phyloP scores from a whole-genome alignment of 163 green algal genomes.

The Scenedesmus sp. region DNA sequence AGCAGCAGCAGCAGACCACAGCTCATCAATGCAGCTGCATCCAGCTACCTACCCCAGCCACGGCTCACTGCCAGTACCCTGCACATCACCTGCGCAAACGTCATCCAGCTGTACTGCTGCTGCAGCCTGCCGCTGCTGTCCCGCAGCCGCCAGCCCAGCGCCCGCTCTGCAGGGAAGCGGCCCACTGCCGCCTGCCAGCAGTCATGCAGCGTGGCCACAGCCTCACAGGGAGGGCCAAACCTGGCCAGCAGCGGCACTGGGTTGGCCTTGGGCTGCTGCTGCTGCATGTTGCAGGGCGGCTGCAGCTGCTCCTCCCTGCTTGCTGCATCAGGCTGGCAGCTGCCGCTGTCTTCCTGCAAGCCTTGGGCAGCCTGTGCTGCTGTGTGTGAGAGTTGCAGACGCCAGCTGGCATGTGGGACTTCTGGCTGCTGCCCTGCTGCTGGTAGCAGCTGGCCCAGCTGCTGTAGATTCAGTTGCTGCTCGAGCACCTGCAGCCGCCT shows the following conservation, averaged over 20 bases:
- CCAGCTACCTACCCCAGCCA: not conserved
- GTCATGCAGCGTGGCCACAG: conserved; percentile 88
- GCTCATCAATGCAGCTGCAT: not conserved
- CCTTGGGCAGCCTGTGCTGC: not conserved
- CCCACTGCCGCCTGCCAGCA: conserved; percentile 77
- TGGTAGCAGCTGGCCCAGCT: conserved; percentile 2
- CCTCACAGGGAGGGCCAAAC: conserved; percentile 79
- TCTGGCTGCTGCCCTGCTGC: not conserved
- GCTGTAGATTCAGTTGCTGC: not conserved
- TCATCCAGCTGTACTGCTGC: conserved; percentile 80
- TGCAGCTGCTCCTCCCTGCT: not conserved
- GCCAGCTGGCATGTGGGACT: not conserved
- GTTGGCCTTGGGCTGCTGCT: conserved; percentile 74
- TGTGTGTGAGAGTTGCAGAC: not conserved
- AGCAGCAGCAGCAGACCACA: not conserved
- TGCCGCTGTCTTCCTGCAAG: not conserved
- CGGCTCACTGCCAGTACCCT: not conserved
- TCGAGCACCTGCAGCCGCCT: not conserved
- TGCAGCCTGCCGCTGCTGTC: conserved; percentile 72
- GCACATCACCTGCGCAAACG: conserved; percentile 79
- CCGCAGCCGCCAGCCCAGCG: conserved; percentile 81
- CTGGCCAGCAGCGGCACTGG: conserved; percentile 74
- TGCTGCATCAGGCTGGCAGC: not conserved
- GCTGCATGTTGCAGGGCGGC: not conserved
- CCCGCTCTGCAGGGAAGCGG: conserved; percentile 74